Conservation (phyloP, 1,139 yeast species). For the Nakaseomyces bracarensis region DNA sequence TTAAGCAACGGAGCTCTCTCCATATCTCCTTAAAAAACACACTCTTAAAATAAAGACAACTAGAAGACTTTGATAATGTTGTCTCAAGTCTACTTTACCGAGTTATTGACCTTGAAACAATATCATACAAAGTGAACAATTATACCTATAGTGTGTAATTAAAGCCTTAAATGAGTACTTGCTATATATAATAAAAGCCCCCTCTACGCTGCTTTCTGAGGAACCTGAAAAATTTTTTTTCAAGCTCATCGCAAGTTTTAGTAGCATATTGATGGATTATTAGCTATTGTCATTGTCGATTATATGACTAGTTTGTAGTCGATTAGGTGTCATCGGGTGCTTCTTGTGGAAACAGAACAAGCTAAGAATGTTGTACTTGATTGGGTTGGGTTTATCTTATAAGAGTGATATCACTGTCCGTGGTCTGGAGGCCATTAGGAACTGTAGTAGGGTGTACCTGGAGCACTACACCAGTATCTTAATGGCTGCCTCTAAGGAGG, state of each 20-base stretch:
- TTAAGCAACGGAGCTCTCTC: background rate
- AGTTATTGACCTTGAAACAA: too few relatives aligned
- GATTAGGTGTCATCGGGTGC: too few relatives aligned
- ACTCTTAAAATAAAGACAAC: too few relatives aligned
- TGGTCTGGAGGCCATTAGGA: constrained; percentile 75
- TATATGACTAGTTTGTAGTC: background rate
- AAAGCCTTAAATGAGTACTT: background rate
- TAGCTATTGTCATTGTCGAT: background rate
- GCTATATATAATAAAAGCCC: too few relatives aligned
- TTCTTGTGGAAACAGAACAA: too few relatives aligned
- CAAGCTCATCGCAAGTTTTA: background rate
- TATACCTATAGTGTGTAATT: background rate
- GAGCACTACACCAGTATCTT: constrained; percentile 94
- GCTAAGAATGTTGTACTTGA: constrained; percentile 70
- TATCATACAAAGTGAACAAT: too few relatives aligned
- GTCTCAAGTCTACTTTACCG: too few relatives aligned
- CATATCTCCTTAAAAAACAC: too few relatives aligned
- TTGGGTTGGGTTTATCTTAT: constrained; percentile 87
- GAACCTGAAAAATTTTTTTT: background rate
- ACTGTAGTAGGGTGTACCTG: constrained; percentile 79
- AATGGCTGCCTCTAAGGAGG: constrained; percentile 77
- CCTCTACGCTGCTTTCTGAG: too few relatives aligned
- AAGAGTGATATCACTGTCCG: constrained; percentile 89
- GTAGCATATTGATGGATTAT: background rate
- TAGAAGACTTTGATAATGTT: too few relatives aligned